Conservation (phyloP, 164 flowering plant genomes). For the Stephania yunnanensis region DNA sequence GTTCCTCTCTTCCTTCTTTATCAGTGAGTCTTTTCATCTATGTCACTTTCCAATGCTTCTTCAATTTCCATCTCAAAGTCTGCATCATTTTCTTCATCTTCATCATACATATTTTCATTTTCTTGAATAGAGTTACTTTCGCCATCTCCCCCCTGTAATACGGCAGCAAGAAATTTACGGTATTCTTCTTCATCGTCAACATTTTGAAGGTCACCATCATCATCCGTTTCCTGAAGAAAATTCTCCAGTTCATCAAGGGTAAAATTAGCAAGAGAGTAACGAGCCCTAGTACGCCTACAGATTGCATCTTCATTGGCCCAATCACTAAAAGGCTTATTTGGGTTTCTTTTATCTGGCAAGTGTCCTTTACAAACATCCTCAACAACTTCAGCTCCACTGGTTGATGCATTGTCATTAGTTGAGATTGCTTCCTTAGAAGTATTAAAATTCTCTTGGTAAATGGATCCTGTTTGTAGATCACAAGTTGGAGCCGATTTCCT, state of each 20-base stretch:
- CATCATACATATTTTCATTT: conserved; percentile 52
- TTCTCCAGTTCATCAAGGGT: conserved; percentile 93
- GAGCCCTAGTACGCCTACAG: conserved; percentile 87
- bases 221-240: conserved; percentile 94
- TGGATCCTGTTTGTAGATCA: conserved; percentile 18
- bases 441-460: not conserved
- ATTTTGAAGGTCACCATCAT: conserved; percentile 80
- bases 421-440: conserved; percentile 7
- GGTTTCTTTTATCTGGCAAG: conserved; percentile 15
- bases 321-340: conserved; percentile 21
- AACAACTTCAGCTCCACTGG: conserved; percentile 20
- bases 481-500: conserved; percentile 16
- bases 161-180: conserved; percentile 85
- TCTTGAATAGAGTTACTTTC: conserved; percentile 28
- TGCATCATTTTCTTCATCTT: conserved; percentile 89
- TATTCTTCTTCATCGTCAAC: conserved; percentile 92
- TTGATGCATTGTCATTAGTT: conserved; percentile 25
- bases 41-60: conserved; percentile 86
- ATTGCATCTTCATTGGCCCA: conserved; percentile 74
- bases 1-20: conserved; percentile 16
- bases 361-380: conserved; percentile 25
- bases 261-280: conserved; percentile 82
- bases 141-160: conserved; percentile 54
- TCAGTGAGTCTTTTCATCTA: conserved; percentile 40
- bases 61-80: conserved; percentile 96